These are phyloP conservation scores for Aspergillus transmontanensis DNA, from an alignment of 2,329 filamentous ascomycete species.

Conservation along the genomic window DNA sequence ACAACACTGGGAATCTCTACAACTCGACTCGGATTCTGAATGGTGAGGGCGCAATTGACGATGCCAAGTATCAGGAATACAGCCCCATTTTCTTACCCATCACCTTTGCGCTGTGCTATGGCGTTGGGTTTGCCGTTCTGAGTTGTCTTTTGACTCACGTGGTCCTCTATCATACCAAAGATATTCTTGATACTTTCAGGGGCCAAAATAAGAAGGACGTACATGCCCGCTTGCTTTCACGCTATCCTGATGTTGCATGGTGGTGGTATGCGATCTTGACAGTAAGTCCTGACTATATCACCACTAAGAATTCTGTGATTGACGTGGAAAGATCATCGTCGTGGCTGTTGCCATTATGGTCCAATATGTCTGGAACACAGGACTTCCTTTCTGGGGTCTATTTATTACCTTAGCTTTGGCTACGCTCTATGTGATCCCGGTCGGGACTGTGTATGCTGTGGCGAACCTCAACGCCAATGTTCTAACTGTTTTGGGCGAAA, in stretches of 20 bases:
- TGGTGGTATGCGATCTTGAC: constrained; percentile 44
- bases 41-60: constrained; percentile 55
- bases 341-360: constrained; percentile 36
- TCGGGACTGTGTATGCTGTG: constrained; percentile 44
- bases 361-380: constrained; percentile 33
- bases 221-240: constrained; percentile 39
- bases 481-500: constrained; percentile 44
- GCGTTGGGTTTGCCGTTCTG: constrained; percentile 65
- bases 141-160: constrained; percentile 45
- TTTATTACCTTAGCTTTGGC: constrained; percentile 43
- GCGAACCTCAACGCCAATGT: constrained; percentile 45
- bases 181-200: constrained; percentile 22
- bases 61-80: constrained; percentile 60
- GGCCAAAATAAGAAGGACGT: constrained; percentile 38
- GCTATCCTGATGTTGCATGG: constrained; percentile 38
- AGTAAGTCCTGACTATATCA: constrained; percentile 11
- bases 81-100: constrained; percentile 63
- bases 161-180: constrained; percentile 23
- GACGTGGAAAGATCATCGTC: constrained; percentile 26
- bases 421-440: constrained; percentile 43
- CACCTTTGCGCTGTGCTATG: constrained; percentile 55
- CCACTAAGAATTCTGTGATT: neutral
- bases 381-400: constrained; percentile 43
- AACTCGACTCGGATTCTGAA: constrained; percentile 61
- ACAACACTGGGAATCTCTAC: constrained; percentile 55